Conservation (phyloP, 371 early-diverging fungal genomes). For the Ecytonucleospora hepatopenaei region DNA sequence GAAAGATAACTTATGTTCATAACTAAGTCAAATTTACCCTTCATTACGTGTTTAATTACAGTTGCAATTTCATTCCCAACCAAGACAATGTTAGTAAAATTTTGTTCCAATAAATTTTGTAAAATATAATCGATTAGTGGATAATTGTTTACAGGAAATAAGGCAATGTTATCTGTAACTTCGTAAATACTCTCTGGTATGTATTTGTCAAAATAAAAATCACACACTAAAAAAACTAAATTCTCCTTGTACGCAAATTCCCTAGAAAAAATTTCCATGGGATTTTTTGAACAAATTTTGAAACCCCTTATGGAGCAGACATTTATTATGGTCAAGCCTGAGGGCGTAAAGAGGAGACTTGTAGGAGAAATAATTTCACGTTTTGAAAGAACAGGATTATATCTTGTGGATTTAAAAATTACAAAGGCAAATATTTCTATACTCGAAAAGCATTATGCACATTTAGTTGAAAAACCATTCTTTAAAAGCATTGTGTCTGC, state of each 20-base stretch:
- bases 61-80: slow-evolving; percentile 16
- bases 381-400: slow-evolving; percentile 67
- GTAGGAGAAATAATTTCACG: slow-evolving; percentile 85
- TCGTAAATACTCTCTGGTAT: slow-evolving; percentile 22
- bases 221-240: slow-evolving; percentile 43
- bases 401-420: slow-evolving; percentile 70
- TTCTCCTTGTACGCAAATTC: slow-evolving; percentile 18
- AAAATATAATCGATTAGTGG: slow-evolving; percentile 44
- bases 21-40: neutral
- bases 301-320: slow-evolving; percentile 61
- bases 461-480: slow-evolving; percentile 78
- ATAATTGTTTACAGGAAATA: slow-evolving; percentile 45
- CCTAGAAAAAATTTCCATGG: slow-evolving; percentile 7
- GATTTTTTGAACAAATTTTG: neutral
- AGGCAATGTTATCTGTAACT: slow-evolving; percentile 29
- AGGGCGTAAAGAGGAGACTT: slow-evolving; percentile 61
- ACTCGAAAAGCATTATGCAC: slow-evolving; percentile 85
- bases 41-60: slow-evolving; percentile 23
- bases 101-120: slow-evolving; percentile 17
- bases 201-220: slow-evolving; percentile 34
- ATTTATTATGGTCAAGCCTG: slow-evolving; percentile 58
- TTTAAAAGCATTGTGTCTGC: slow-evolving; percentile 77
- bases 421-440: slow-evolving; percentile 64
- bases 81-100: slow-evolving; percentile 30
- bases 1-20: slow-evolving; percentile 21